phyloP scores from a whole-genome alignment of 1,139 yeast genomes.

The Hanseniaspora gamundiae region DNA sequence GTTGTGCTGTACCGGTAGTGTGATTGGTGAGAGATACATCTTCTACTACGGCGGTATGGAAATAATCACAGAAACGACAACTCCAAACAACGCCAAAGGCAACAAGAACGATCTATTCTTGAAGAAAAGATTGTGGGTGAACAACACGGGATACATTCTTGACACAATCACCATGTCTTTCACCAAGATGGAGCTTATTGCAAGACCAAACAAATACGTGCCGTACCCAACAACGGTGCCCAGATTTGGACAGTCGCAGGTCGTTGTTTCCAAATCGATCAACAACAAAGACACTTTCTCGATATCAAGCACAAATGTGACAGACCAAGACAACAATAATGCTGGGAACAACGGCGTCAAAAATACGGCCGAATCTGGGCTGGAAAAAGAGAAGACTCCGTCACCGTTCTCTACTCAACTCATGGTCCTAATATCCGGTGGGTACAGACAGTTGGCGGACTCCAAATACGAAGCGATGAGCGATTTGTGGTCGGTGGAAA shows the following conservation, averaged over 20 bases:
- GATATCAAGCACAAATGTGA: background rate
- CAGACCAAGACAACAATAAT: background rate
- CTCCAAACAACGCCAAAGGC: slow-evolving; percentile 19
- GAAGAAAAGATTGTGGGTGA: slow-evolving; percentile 26
- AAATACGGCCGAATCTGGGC: too few species aligned
- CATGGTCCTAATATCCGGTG: slow-evolving; percentile 32
- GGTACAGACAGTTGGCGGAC: slow-evolving; percentile 24
- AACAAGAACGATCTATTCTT: slow-evolving; percentile 15
- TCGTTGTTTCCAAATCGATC: slow-evolving; percentile 14
- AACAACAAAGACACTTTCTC: slow-evolving; percentile 9
- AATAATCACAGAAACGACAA: slow-evolving; percentile 23
- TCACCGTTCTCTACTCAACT: background rate
- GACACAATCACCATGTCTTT: slow-evolving; percentile 30
- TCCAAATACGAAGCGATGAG: slow-evolving; percentile 29
- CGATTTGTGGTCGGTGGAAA: slow-evolving; percentile 37
- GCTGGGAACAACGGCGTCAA: background rate
- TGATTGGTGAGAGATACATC: slow-evolving; percentile 29
- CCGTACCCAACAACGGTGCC: slow-evolving; percentile 30
- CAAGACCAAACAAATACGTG: slow-evolving; percentile 30
- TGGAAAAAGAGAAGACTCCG: background rate
- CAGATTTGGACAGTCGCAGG: slow-evolving; percentile 35
- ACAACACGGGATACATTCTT: slow-evolving; percentile 31
- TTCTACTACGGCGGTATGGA: slow-evolving; percentile 38
- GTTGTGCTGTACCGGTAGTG: slow-evolving; percentile 27
- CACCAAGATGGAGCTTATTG: slow-evolving; percentile 26